Conservation (phyloP, 768 basidiomycete species). For the Boletus reticulatus region DNA sequence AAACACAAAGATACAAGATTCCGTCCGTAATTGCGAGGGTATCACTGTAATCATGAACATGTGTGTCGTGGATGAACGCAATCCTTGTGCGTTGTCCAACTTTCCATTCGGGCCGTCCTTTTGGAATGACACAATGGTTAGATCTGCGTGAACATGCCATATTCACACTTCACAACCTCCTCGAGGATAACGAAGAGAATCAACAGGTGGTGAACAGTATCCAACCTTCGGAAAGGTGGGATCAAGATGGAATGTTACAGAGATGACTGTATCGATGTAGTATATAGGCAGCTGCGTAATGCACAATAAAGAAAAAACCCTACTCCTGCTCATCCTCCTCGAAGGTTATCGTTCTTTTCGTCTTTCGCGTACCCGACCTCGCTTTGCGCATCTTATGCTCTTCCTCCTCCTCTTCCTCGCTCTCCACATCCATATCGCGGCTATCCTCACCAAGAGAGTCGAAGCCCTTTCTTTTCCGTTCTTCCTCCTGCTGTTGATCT, state of each 20-base stretch:
- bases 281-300: constrained; percentile 11
- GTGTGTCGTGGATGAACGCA: constrained; percentile 87
- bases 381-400: constrained; percentile 63
- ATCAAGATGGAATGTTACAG: constrained; percentile 52
- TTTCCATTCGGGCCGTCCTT: background rate
- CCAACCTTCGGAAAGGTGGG: constrained; percentile 59
- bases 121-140: constrained; percentile 6
- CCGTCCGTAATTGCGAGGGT: constrained; percentile 66
- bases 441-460: constrained; percentile 34
- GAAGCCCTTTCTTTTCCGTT: constrained; percentile 41
- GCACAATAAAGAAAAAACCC: constrained; percentile 1
- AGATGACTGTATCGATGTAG: constrained; percentile 28
- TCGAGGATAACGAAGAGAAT: constrained; percentile 75
- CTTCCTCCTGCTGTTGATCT: constrained; percentile 51
- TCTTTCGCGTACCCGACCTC: constrained; percentile 51
- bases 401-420: constrained; percentile 62
- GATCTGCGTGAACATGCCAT: constrained; percentile 93
- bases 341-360: constrained; percentile 50
- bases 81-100: constrained; percentile 71
- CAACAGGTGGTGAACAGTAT: constrained; percentile 77
- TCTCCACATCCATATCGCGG: constrained; percentile 70
- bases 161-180: constrained; percentile 75
- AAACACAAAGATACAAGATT: constrained; percentile 68
- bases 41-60: constrained; percentile 82
- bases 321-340: constrained; percentile 56